Percentiles rank a stretch among this genome's conserved stretches.
These are phyloP conservation scores for Pilobolus umbonatus DNA, from an alignment of 192 early-diverging fungal species.

Conservation along the genomic window DNA sequence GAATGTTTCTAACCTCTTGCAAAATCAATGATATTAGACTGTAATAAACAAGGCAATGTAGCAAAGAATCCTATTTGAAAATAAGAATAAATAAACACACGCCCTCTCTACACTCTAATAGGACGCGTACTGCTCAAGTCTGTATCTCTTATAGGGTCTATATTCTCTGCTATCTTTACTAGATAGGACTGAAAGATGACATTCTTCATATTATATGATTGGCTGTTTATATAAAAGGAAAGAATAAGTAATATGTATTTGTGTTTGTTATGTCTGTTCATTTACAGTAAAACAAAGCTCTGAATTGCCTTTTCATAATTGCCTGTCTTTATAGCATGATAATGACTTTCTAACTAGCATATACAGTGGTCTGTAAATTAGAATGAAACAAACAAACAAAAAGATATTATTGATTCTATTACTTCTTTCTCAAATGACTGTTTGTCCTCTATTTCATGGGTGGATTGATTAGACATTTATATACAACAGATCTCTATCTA, in stretches of 20 bases:
- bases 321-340: background rate
- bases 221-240: slow-evolving; percentile 5
- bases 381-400: background rate
- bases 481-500: background rate
- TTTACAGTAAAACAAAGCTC: slow-evolving; percentile 8
- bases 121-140: slow-evolving; percentile 17
- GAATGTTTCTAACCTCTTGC: slow-evolving; percentile 19
- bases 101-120: background rate
- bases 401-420: background rate
- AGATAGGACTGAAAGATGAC: slow-evolving; percentile 23
- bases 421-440: slow-evolving; percentile 11
- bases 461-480: background rate
- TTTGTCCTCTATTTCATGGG: background rate
- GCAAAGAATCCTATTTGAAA: slow-evolving; percentile 26
- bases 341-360: background rate
- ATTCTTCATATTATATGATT: slow-evolving; percentile 25
- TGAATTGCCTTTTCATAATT: slow-evolving; percentile 17
- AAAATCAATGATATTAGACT: slow-evolving; percentile 29
- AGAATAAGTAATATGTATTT: background rate
- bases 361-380: no score
- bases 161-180: slow-evolving; percentile 18
- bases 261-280: background rate
- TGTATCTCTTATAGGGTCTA: slow-evolving; percentile 20
- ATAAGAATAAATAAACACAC: background rate
- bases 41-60: slow-evolving; percentile 21